Conservation (phyloP, 2,329 filamentous ascomycete species). For the Teratosphaeria viscida region DNA sequence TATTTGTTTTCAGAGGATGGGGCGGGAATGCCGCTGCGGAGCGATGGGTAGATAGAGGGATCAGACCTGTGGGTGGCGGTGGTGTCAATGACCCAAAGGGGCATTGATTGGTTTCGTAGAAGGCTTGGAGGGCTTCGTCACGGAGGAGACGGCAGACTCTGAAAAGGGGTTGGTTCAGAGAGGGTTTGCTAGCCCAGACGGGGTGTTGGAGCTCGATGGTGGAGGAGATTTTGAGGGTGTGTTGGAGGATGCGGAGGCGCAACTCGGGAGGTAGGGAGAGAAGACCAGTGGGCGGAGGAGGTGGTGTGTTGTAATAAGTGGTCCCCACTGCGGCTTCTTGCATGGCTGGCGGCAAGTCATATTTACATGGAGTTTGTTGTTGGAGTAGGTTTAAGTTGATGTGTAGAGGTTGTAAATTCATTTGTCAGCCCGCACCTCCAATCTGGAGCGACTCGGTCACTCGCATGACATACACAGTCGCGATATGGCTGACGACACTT, state of each 20-base stretch:
- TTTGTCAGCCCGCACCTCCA: not conserved
- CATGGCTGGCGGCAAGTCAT: no score
- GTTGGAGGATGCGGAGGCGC: constrained; percentile 3
- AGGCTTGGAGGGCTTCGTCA: constrained; percentile 10
- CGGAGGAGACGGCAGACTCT: constrained; percentile 10
- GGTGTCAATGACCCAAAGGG: constrained; percentile 14
- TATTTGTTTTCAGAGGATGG: not conserved
- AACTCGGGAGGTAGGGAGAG: not conserved
- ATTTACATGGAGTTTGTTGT: no score
- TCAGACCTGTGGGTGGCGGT: constrained; percentile 7
- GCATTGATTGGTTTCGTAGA: constrained; percentile 15
- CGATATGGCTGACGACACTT: constrained; percentile 8
- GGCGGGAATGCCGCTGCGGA: not conserved
- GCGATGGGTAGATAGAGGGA: constrained; percentile 3
- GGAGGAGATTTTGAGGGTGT: constrained; percentile 7
- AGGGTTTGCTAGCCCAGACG: constrained; percentile 10
- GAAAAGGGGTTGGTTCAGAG: constrained; percentile 11
- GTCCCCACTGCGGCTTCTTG: not conserved
- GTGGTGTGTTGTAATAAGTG: not conserved
- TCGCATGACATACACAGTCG: not conserved
- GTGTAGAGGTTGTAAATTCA: no score
- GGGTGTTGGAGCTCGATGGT: constrained; percentile 14
- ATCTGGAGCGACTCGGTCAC: not conserved
- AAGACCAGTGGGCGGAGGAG: not conserved
- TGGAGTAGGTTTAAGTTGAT: no score